Evolutionary conservation across 164 flowering plant genomes (phyloP).

Genomic region (Vitis rotundifolia): DNA sequence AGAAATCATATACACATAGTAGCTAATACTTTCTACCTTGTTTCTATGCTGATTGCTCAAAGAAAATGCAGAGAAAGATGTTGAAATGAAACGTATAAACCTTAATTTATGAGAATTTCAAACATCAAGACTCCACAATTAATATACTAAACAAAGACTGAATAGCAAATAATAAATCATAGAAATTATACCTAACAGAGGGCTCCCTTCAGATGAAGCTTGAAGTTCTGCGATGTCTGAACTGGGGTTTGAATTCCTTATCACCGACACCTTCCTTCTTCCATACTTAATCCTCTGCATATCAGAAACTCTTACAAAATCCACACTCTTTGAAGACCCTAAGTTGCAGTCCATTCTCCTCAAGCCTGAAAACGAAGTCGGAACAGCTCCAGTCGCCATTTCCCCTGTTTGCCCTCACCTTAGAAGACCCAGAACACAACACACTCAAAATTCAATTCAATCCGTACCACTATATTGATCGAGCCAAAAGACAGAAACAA

Average conservation of each 20-base stretch:
- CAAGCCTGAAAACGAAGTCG: conserved; percentile 54
- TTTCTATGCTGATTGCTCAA: too few species aligned
- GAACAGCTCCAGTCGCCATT: conserved; percentile 78
- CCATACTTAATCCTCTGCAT: conserved; percentile 42
- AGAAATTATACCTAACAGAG: conserved; percentile 61
- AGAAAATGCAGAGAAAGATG: too few species aligned
- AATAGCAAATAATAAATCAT: background rate
- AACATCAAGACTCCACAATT: too few species aligned
- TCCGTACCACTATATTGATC: background rate
- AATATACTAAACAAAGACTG: too few species aligned
- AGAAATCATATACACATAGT: too few species aligned
- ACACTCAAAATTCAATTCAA: background rate
- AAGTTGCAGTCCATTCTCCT: conserved; percentile 46
- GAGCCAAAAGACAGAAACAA: background rate
- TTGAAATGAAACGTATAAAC: too few species aligned
- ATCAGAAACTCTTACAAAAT: conserved; percentile 63
- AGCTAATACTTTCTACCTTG: too few species aligned
- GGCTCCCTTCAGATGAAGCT: conserved; percentile 85
- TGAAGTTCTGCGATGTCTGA: conserved; percentile 69
- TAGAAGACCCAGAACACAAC: conserved; percentile 5
- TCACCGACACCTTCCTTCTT: conserved; percentile 38
- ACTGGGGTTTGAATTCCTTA: conserved; percentile 59
- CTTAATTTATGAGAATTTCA: too few species aligned
- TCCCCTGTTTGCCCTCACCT: conserved; percentile 10
- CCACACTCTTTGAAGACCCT: conserved; percentile 54